Evolutionary conservation across 2,329 filamentous ascomycete species (phyloP).

Genomic region (Aureobasidium sp.): DNA sequence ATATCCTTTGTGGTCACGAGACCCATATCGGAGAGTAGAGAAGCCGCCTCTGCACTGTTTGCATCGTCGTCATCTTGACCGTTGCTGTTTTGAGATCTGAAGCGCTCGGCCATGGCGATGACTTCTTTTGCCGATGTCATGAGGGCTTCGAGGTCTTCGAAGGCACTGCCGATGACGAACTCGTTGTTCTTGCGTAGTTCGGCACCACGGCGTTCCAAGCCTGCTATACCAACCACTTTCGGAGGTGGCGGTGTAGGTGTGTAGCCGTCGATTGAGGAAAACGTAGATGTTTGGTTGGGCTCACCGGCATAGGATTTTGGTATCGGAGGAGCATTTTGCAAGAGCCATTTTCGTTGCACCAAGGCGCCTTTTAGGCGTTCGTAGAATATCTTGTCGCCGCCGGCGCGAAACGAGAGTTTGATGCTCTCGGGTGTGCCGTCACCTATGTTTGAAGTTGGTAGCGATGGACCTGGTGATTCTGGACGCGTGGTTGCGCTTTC

Average conservation of each 20-base stretch:
- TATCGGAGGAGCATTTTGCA: constrained; percentile 81
- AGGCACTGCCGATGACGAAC: constrained; percentile 82
- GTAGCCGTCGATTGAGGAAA: constrained; percentile 28
- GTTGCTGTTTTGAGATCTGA: constrained; percentile 59
- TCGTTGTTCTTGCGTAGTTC: constrained; percentile 90
- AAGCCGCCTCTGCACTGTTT: constrained; percentile 58
- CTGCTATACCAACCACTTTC: constrained; percentile 81
- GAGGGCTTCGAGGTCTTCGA: constrained; percentile 90
- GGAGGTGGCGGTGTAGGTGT: constrained; percentile 23
- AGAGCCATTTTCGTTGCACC: constrained; percentile 90
- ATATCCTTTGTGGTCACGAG: constrained; percentile 94
- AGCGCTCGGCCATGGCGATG: constrained; percentile 82
- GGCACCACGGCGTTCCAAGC: constrained; percentile 76
- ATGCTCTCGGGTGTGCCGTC: constrained; percentile 64
- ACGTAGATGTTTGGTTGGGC: constrained; percentile 22
- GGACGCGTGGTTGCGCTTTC: constrained; percentile 41
- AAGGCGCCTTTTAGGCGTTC: constrained; percentile 83
- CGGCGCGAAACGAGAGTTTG: constrained; percentile 84
- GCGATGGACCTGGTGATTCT: constrained; percentile 72
- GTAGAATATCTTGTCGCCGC: constrained; percentile 83
- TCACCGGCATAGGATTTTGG: constrained; percentile 44
- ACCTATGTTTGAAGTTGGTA: constrained; percentile 38
- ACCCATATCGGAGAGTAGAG: constrained; percentile 72
- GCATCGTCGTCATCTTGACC: constrained; percentile 50
- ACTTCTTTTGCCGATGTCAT: constrained; percentile 98